Base-by-base conservation (phyloP, 2,329 filamentous ascomycete species). In the Coniochaeta sp. region DNA sequence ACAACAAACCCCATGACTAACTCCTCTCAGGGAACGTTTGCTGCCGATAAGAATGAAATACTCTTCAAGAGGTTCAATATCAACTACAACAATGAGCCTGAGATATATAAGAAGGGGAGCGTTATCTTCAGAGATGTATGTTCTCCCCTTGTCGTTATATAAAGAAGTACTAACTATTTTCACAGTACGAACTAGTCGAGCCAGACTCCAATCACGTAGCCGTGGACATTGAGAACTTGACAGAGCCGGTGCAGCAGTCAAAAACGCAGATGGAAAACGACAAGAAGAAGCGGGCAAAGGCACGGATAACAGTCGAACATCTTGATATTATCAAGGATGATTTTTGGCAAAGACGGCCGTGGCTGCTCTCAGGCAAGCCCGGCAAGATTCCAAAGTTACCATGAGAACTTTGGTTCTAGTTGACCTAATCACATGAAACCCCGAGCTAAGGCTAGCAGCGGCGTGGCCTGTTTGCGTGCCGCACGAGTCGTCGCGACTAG, bases 51-150 rank as follows among this genome's bases (percentile, higher is more conserved):
- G 77, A 95, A 99, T 70, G 95, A 99, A 77, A 96, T 99, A 22
- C 77, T 99, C 16, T 99, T 95, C 73, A 89, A 87, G 1, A 82
- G 83, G 28, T 98, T 96, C 73, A 85, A 87, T 2, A 93, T 98
- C 71, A 99, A 99, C 75, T 99, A 99, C 76, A 99, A 99, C 74
- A 95, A 96, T 66, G 95, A 99, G 73, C 86, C 86, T 0, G 91
- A 96, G 64, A 92, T 97, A 17, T 96, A 85, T 74, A 95, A 89
- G 73, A 99, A 98, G 72, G 95, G 95, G 5, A 98, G 91, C 65
- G 89, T 97, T 1, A 75, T 98, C 6, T 95, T 93, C 72, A 84
- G 93, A 67, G 89, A 95, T 71, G 89, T 89, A 75, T 69, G 84
- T 73, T 19, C 12, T 5, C 14, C 40, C 31, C 33, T 31, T 14